Evolutionary conservation across 169 alveolate genomes (phyloP), one percentile per base, ranked within the genome.

Genomic region (Plasmodium inui): DNA sequence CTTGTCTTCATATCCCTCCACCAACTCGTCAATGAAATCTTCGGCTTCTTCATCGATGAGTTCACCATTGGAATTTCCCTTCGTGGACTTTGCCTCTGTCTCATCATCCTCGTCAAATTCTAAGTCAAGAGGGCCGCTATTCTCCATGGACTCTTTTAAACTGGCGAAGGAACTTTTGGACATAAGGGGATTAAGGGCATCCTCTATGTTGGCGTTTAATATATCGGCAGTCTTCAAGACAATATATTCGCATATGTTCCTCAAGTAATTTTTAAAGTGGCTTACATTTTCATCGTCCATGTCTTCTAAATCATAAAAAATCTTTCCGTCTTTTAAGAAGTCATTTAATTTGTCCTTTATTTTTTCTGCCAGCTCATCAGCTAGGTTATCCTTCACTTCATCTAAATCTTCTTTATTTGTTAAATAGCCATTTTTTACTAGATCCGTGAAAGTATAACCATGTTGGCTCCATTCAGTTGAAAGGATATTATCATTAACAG

Each of bases 361-460:
- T 74, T 85, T 85, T 10, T 39, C 57, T 74, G 93, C 93, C 67
- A 85, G 74, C 67, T 85, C 93, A 74, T 73, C 74, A 41, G 93
- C 93, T 85, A 85, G 32, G 4, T 85, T 53, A 67, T 85, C 93
- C 57, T 85, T 85, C 76, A 85, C 67, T 17, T 85, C 83, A 39
- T 85, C 93, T 74, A 85, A 73, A 55, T 85, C 82, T 53, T 46
- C 44, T 10, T 50, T 32, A 73, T 55, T 85, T 53, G 46, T 50
- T 76, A 73, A 73, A 41, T 85, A 85, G 34, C 85, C 85, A 73
- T 85, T 73, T 85, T 72, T 85, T 28, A 85, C 37, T 14, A 85
- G 53, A 50, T 85, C 93, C 85, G 53, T 74, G 39, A 73, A 74
- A 85, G 50, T 74, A 28, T 73, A 73, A 34, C 93, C 93, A 17